These are phyloP conservation scores for Clavispora carvajalis DNA, from an alignment of 805 yeast species.

Conservation along the genomic window DNA sequence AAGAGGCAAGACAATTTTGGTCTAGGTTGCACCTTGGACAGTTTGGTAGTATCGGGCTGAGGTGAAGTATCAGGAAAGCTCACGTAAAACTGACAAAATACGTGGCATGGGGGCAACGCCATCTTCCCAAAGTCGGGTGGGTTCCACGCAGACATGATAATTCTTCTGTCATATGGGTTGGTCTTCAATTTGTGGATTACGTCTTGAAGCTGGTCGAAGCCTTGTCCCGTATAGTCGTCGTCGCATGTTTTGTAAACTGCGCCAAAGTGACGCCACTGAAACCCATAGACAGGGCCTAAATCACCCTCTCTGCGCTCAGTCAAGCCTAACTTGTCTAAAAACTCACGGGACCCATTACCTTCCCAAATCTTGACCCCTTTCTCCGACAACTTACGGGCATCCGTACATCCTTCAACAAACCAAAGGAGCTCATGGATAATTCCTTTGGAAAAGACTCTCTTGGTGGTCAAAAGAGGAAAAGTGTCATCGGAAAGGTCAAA, in stretches of 20 bases:
- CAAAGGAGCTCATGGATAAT: conserved; percentile 86
- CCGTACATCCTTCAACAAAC: conserved; percentile 89
- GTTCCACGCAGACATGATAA: conserved; percentile 96
- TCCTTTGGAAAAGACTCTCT: conserved; percentile 84
- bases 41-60: conserved; percentile 9
- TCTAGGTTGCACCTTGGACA: conserved; percentile 20
- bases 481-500: conserved; percentile 66
- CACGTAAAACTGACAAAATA: conserved; percentile 92
- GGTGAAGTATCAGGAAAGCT: conserved; percentile 57
- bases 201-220: conserved; percentile 83
- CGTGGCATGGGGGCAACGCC: conserved; percentile 99
- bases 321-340: conserved; percentile 77
- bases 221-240: conserved; percentile 80
- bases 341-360: conserved; percentile 94
- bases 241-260: conserved; percentile 87
- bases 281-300: conserved; percentile 97
- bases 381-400: conserved; percentile 70
- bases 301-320: conserved; percentile 84
- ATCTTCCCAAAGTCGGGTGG: conserved; percentile 89
- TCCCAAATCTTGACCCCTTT: conserved; percentile 98
- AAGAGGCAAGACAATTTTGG: conserved; percentile 81
- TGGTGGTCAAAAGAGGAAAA: conserved; percentile 90
- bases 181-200: conserved; percentile 74
- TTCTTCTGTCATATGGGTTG: conserved; percentile 92
- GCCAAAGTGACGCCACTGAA: conserved; percentile 99